These are phyloP conservation scores for Gastrolobium villosum DNA, from an alignment of 306 rosid genomes.

Conservation along the genomic window DNA sequence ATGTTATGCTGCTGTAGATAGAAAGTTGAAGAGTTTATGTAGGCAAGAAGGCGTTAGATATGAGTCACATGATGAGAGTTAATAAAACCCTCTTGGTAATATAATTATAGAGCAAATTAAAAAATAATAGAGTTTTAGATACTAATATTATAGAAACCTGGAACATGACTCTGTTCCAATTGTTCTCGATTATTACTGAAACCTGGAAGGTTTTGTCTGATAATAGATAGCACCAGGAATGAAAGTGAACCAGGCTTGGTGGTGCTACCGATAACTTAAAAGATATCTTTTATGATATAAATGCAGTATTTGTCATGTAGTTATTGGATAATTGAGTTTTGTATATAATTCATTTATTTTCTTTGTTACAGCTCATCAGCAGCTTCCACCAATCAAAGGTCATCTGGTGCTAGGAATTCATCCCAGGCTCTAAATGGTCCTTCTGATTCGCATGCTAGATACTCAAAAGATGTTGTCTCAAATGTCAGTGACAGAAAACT, in stretches of 20 bases:
- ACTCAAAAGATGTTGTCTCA: slow-evolving; percentile 55
- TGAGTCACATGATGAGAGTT: not conserved
- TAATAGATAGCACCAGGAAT: slow-evolving; percentile 1
- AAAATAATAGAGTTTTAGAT: too few relatives aligned
- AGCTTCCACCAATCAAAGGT: slow-evolving; percentile 62
- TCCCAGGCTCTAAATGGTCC: slow-evolving; percentile 62
- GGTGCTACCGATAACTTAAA: not conserved
- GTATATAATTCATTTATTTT: slow-evolving; percentile 23
- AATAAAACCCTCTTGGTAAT: not conserved
- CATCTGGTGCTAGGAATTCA: slow-evolving; percentile 62
- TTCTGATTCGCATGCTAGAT: slow-evolving; percentile 62
- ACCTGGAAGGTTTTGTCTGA: not conserved
- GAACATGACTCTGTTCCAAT: too few relatives aligned
- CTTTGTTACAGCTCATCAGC: slow-evolving; percentile 62
- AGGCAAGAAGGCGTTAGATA: slow-evolving; percentile 8
- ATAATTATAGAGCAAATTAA: not conserved
- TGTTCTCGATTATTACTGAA: too few relatives aligned
- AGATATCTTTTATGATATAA: slow-evolving; percentile 9
- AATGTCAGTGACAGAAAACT: slow-evolving; percentile 55
- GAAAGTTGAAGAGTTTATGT: not conserved
- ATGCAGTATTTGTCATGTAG: slow-evolving; percentile 7
- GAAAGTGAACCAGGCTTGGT: not conserved
- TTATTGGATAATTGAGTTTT: slow-evolving; percentile 29
- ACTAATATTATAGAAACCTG: too few relatives aligned
- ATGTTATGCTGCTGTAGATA: not conserved